These are phyloP conservation scores for Calamus simplicifolius DNA, from an alignment of 176 grass and related monocot species.

Conservation along the genomic window DNA sequence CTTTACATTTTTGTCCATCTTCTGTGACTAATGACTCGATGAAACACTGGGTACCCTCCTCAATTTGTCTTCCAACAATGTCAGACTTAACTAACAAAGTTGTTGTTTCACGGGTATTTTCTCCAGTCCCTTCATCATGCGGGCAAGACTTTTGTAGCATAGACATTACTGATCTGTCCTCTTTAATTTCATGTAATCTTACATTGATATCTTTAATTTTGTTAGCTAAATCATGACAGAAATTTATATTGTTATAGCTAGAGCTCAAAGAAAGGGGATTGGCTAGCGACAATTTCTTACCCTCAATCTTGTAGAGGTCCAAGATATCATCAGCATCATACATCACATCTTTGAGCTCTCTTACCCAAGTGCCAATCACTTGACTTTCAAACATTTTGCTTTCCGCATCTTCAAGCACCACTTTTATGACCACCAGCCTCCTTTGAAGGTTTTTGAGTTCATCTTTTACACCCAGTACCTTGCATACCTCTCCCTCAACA, in stretches of 20 bases:
- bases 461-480: slow-evolving; percentile 38
- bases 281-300: slow-evolving; percentile 28
- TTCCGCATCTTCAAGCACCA: slow-evolving; percentile 33
- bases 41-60: slow-evolving; percentile 27
- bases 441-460: slow-evolving; percentile 41
- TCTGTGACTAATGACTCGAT: slow-evolving; percentile 50
- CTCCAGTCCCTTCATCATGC: not conserved
- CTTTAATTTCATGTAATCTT: slow-evolving; percentile 48
- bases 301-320: slow-evolving; percentile 55
- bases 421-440: slow-evolving; percentile 37
- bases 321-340: slow-evolving; percentile 64
- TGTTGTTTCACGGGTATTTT: not conserved
- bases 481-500: slow-evolving; percentile 31
- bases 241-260: slow-evolving; percentile 17
- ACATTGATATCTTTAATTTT: slow-evolving; percentile 46
- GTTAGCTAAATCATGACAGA: slow-evolving; percentile 47
- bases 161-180: slow-evolving; percentile 21
- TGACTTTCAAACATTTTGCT: slow-evolving; percentile 13
- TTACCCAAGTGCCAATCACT: slow-evolving; percentile 37
- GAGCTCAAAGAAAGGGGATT: slow-evolving; percentile 41
- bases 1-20: slow-evolving; percentile 56
- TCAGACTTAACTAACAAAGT: not conserved
- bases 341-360: slow-evolving; percentile 45
- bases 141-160: not conserved
- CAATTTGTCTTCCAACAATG: slow-evolving; percentile 44